Base-by-base conservation (phyloP, 2,329 filamentous ascomycete species). In the Allantophomopsis cytisporea region DNA sequence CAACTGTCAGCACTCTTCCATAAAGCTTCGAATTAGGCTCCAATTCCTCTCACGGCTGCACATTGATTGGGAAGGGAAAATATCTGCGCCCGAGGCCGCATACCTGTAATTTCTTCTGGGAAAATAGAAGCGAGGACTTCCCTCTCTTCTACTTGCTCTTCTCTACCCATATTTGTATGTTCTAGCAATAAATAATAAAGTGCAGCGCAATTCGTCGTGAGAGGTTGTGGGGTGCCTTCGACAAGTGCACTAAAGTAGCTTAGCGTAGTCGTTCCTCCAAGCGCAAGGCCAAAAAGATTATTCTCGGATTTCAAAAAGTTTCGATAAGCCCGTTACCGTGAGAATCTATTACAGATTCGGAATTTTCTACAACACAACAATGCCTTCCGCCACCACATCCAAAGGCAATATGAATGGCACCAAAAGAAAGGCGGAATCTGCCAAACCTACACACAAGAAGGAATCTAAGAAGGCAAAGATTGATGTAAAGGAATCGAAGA, bases 91-190 rank as follows among this genome's bases (percentile, higher is more conserved):
- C 23, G 10, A 28, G 23, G 23, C 23, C 23, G 30, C 60, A 36
- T 54, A 89, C 87, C 83, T 72, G 80, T 89, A 51, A 98, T 94
- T 65, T 98, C 91, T 44, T 98, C 89, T 1, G 91, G 87, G 51
- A 96, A 98, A 56, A 98, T 98, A 44, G 89, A 95, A 56, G 94
- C 86, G 57, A 98, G 85, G 52, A 98, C 89, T 62, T 98, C 91
- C 45, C 88, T 80, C 71, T 98, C 91, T 65, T 98, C 91, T 48
- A 80, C 65, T 61, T 98, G 91, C 44, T 98, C 91, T 69, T 96
- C 89, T 58, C 65, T 71, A 37, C 76, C 76, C 76, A 81, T 80
- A 15, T 17, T 34, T 28, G 23, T 28, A 28, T 28, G 23, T 28
- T 28, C 23, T 28, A 28, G 23, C 8, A 28, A 28, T 28, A 8